Evolutionary conservation across 805 yeast species (phyloP), one percentile per base, ranked within the genome.

Genomic region (Kurtzmaniella cleridarum): DNA sequence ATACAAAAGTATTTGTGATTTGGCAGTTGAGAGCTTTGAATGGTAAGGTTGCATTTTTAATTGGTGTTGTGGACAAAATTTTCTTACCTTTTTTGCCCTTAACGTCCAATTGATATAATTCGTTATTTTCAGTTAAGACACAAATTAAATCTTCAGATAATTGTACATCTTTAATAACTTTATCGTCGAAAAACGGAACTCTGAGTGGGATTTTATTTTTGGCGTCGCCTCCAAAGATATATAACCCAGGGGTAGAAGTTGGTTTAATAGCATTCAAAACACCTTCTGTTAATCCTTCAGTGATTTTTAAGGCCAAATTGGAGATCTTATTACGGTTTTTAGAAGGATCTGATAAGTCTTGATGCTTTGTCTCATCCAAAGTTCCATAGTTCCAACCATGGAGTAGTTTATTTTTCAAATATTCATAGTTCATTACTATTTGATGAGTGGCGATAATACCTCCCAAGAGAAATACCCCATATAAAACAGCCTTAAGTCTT

Each of bases 81-180:
- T 1, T 45, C 46, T 3, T 52, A 41, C 65, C 57, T 12, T 48
- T 41, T 32, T 59, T 52, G 39, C 52, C 53, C 0, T 71, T 74
- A 23, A 57, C 51, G n/a, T 79, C 78, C 85, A 90, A 87, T 53
- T 83, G 84, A 40, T 78, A 79, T 26, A 88, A 68, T 50, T 83
- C 75, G 14, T 97, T 98, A 12, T 73, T 74, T 1, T 70, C 69
- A 43, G 80, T 76, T 13, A 87, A 75, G 0, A 88, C 88, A 3
- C 71, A 61, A 23, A 75, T 79, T 6, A 76, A 63, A 39, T 54
- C 60, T 4, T 68, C 69, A 17, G 71, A 65, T 2, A 87, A 53
- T 15, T 69, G 64, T 3, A 90, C 76, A 51, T 78, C 82, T 34
- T 72, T 67, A 24, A 87, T 58, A 12, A 66, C 50, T 61, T 71